Conservation (phyloP, 1,139 yeast genomes). For the Blastobotrys raffinosifermentans region DNA sequence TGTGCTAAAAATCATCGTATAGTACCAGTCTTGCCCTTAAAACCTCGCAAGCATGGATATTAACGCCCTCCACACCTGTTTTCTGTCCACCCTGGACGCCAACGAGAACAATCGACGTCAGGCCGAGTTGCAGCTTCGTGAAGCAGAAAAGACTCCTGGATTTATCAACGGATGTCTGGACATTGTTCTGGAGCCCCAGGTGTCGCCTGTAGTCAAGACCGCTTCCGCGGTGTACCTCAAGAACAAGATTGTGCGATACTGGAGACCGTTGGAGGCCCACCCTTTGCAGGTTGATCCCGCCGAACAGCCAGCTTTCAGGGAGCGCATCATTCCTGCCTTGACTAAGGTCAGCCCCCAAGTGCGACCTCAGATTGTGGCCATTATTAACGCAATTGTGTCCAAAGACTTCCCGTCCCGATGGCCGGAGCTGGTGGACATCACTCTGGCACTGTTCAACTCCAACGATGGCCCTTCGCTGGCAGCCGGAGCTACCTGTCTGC, state of each 20-base stretch:
- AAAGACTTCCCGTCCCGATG: constrained; percentile 67
- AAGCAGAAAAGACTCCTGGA: constrained; percentile 56
- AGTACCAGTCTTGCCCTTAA: too few species aligned
- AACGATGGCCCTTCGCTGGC: constrained; percentile 55
- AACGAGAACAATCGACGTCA: constrained; percentile 55
- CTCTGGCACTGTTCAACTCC: constrained; percentile 52
- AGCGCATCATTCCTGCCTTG: constrained; percentile 48
- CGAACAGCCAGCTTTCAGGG: constrained; percentile 69
- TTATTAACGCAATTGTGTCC: constrained; percentile 57
- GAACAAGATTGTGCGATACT: constrained; percentile 60
- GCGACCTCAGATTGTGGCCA: constrained; percentile 61
- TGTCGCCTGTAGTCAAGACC: constrained; percentile 52
- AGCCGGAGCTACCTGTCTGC: constrained; percentile 70
- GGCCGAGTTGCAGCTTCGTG: constrained; percentile 63
- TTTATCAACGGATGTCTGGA: constrained; percentile 82
- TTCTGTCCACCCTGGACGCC: constrained; percentile 73
- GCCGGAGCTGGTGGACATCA: constrained; percentile 57
- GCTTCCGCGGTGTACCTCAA: constrained; percentile 89
- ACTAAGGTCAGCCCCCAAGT: constrained; percentile 39
- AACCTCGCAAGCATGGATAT: constrained; percentile 59
- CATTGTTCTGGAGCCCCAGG: constrained; percentile 52
- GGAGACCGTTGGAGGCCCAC: constrained; percentile 43
- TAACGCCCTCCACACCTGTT: constrained; percentile 61
- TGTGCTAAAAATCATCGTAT: too few species aligned
- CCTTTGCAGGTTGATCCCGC: constrained; percentile 47